phyloP scores from a whole-genome alignment of 2,329 filamentous ascomycete genomes.

The Magnaporthales sp. region DNA sequence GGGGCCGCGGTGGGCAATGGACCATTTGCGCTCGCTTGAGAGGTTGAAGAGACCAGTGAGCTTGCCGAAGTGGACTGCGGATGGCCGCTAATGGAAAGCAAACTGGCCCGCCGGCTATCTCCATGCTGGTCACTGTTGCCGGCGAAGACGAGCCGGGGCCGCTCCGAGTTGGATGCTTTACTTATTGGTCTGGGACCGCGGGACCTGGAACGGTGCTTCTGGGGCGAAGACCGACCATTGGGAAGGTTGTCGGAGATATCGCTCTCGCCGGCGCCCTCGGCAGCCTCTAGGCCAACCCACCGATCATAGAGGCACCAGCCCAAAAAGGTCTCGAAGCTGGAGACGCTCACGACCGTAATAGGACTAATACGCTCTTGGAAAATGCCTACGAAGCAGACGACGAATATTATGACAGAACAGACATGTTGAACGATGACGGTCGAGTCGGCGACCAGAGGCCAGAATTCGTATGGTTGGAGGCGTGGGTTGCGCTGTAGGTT shows the following conservation, averaged over 20 bases:
- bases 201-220: neutral
- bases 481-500: conserved; percentile 91
- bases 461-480: conserved; percentile 93
- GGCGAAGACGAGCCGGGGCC: conserved; percentile 11
- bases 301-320: conserved; percentile 90
- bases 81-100: conserved; percentile 27
- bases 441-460: conserved; percentile 89
- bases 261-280: conserved; percentile 39
- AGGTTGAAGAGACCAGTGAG: conserved; percentile 40
- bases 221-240: neutral
- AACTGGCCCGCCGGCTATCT: conserved; percentile 9
- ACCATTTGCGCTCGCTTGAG: conserved; percentile 15
- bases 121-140: conserved; percentile 14
- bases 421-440: conserved; percentile 97
- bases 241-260: neutral
- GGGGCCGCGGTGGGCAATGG: conserved; percentile 17
- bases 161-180: conserved; percentile 4
- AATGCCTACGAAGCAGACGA: conserved; percentile 89
- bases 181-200: neutral
- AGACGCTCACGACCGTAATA: conserved; percentile 79
- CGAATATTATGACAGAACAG: conserved; percentile 87
- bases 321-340: conserved; percentile 71
- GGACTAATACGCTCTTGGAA: conserved; percentile 81
- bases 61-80: conserved; percentile 45
- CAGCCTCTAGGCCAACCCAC: conserved; percentile 63